A percentile compares a stretch with the other conserved stretches of the same genome.
Conservation (phyloP, 371 early-diverging fungal genomes). For the Ecytonucleospora hepatopenaei region DNA sequence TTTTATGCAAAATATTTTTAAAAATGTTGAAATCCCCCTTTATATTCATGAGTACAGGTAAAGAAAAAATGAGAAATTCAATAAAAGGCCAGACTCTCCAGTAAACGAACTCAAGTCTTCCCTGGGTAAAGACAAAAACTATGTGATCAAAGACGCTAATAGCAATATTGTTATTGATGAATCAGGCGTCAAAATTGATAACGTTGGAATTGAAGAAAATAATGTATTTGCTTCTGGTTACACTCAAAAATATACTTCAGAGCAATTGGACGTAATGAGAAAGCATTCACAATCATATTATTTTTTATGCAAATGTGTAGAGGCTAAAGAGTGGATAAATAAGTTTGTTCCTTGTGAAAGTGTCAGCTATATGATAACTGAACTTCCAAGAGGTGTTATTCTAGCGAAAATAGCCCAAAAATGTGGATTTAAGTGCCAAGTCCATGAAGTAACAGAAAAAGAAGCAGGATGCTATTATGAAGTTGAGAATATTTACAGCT, state of each 20-base stretch:
- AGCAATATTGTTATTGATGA: no score
- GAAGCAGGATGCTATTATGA: slow-evolving; percentile 74
- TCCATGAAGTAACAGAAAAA: slow-evolving; percentile 65
- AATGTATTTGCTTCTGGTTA: no score
- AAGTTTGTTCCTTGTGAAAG: slow-evolving; percentile 66
- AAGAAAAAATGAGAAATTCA: no score
- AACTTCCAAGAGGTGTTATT: slow-evolving; percentile 76
- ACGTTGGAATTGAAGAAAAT: no score
- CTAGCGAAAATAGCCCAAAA: slow-evolving; percentile 74
- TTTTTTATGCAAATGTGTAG: slow-evolving; percentile 90
- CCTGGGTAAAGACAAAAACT: no score
- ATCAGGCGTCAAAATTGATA: no score
- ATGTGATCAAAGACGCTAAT: no score
- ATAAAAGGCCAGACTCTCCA: no score
- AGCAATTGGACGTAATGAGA: slow-evolving; percentile 77
- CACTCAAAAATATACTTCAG: slow-evolving; percentile 26
- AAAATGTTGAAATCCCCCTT: no score
- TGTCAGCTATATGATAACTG: slow-evolving; percentile 65
- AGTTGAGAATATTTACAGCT: slow-evolving; percentile 92
- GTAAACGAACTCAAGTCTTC: no score
- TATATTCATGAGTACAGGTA: no score
- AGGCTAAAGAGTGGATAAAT: slow-evolving; percentile 79
- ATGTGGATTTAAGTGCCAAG: slow-evolving; percentile 69
- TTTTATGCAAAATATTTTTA: no score
- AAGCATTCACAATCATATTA: slow-evolving; percentile 82